phyloP scores from a whole-genome alignment of 1,284 basidiomycete species.

The Rhodotorula glutinis region DNA sequence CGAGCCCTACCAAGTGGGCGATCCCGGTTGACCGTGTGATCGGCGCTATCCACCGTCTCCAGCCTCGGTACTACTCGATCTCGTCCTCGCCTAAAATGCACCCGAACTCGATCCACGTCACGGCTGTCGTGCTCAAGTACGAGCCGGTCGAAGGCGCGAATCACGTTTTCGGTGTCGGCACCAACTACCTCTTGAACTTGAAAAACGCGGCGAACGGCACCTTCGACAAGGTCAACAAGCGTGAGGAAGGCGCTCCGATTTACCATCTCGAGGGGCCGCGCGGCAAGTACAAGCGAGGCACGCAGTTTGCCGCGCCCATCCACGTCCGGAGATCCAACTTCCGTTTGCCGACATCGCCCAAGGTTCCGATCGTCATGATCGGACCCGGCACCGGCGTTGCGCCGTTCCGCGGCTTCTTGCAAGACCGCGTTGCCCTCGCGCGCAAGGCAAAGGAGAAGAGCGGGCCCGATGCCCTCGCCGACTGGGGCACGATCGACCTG shows the following conservation, averaged over 20 bases:
- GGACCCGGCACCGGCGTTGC: slow-evolving; percentile 97
- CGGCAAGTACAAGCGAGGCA: slow-evolving; percentile 70
- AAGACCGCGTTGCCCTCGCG: slow-evolving; percentile 93
- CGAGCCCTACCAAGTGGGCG: slow-evolving; percentile 72
- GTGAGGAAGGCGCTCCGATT: slow-evolving; percentile 56
- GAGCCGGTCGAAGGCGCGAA: slow-evolving; percentile 55
- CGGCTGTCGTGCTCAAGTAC: slow-evolving; percentile 90
- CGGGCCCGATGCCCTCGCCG: slow-evolving; percentile 80
- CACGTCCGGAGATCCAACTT: slow-evolving; percentile 95
- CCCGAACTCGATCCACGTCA: slow-evolving; percentile 85
- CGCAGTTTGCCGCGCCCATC: slow-evolving; percentile 61
- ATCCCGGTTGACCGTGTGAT: slow-evolving; percentile 97
- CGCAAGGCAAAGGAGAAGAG: slow-evolving; percentile 91
- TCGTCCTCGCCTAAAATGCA: slow-evolving; percentile 92
- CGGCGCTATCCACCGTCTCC: slow-evolving; percentile 84
- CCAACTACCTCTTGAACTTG: slow-evolving; percentile 88
- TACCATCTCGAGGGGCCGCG: slow-evolving; percentile 89
- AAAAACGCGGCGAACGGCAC: slow-evolving; percentile 62
- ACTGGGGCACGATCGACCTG: slow-evolving; percentile 84
- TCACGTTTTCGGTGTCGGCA: slow-evolving; percentile 78
- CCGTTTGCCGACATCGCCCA: slow-evolving; percentile 92
- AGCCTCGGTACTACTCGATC: slow-evolving; percentile 97
- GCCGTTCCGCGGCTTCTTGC: slow-evolving; percentile 96
- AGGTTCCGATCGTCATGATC: slow-evolving; percentile 98
- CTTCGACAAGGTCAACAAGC: slow-evolving; percentile 43